A percentile compares a stretch with the other conserved stretches of the same genome.
These are phyloP conservation scores for Lipomyces yarrowii DNA, from an alignment of 1,139 yeast genomes.

Conservation along the genomic window DNA sequence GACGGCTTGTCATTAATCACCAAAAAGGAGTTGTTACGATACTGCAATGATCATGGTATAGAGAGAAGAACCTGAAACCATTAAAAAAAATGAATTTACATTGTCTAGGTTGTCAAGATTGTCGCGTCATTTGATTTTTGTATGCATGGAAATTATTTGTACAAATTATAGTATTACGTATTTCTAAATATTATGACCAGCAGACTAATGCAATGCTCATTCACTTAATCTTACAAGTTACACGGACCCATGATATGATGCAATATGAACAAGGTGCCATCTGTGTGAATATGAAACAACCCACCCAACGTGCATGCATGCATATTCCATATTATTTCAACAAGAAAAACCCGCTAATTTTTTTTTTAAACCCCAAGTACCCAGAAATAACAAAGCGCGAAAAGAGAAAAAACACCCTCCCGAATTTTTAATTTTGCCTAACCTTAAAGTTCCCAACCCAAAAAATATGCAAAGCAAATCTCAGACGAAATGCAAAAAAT, in stretches of 20 bases:
- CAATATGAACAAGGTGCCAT: too few species aligned
- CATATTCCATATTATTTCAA: background rate
- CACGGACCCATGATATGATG: background rate
- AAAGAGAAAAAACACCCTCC: too few species aligned
- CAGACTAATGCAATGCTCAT: background rate
- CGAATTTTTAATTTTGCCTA: too few species aligned
- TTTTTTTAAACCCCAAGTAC: background rate
- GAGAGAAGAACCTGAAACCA: background rate
- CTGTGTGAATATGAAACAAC: background rate
- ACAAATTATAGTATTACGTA: background rate
- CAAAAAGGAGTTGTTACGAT: background rate
- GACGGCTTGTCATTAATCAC: background rate
- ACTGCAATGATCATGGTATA: background rate
- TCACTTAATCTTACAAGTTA: background rate
- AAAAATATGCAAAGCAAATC: background rate
- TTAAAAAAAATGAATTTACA: background rate
- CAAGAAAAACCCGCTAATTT: too few species aligned
- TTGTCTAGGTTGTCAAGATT: background rate
- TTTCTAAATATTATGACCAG: background rate
- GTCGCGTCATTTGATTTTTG: background rate
- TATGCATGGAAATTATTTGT: constrained; percentile 2
- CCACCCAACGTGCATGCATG: background rate
- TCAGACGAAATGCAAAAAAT: background rate
- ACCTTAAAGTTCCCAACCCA: background rate
- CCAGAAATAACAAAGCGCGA: background rate